Evolutionary conservation across 2,329 filamentous ascomycete species (phyloP), one percentile per base, ranked within the genome.

Genomic region (Xylariaceae sp.): DNA sequence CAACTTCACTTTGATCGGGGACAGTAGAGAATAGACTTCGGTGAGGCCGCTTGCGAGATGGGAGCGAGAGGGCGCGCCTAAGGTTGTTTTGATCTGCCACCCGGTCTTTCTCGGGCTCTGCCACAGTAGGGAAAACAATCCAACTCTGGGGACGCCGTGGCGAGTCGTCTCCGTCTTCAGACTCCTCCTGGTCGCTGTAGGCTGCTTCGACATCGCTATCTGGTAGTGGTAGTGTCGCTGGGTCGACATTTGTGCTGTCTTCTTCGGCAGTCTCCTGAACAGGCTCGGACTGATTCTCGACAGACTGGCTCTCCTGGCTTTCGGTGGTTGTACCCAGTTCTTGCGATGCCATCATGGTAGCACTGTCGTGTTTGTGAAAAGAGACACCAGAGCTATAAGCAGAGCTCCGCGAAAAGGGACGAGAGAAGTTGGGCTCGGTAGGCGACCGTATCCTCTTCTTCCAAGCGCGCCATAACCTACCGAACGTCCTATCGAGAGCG

Each of bases 401-500:
- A 1, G 74, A 73, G 38, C 73, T 72, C 37, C 71, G 67, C 1
- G 79, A 77, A 48, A 71, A 74, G 2, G 77, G 71, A 21, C 74
- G 69, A 27, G 72, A 66, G 37, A 72, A 68, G 39, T 71, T 63
- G 32, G 76, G 72, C 25, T 70, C 66, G 25, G 63, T 64, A 1
- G 80, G 79, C 6, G 76, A 75, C 47, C 88, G 80, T 56, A 87
- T 76, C 51, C 86, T 81, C 70, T 95, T 95, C 69, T 93, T 89
- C 93, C 93, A 98, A 21, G 88, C 86, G 57, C 93, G 82, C 93
- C 93, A 98, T 35, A 97, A 73, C 39, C 91, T 78, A 17, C 93
- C 93, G 2, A 98, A 72, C 2, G 88, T 91, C 46, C 90, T 80
- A 62, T 95, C 94, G 49, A 97, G 75, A 6, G 92, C 92, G 53